A percentile compares a stretch with the other conserved stretches of the same genome.
Conservation (phyloP, 2,329 filamentous ascomycete genomes). For the Metarhizium sp. region DNA sequence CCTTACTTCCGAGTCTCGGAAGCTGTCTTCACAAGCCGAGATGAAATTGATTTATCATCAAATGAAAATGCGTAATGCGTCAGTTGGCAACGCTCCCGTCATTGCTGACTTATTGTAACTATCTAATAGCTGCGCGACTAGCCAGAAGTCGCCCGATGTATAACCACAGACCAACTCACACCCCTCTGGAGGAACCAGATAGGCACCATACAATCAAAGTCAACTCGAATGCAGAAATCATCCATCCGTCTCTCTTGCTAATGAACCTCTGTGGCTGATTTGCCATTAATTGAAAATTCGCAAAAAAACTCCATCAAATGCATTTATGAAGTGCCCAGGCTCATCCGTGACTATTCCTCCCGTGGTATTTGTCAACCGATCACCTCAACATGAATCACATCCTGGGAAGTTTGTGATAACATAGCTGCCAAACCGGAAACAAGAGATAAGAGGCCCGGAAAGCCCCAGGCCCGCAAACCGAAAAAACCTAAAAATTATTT, state of each 20-base stretch:
- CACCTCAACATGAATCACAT: not conserved
- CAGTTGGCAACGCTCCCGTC: not conserved
- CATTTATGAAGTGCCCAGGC: not conserved
- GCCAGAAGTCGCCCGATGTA: not conserved
- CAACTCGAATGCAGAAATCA: not conserved
- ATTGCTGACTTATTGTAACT: not conserved
- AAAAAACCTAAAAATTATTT: conserved; percentile 2
- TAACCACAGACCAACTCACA: not conserved
- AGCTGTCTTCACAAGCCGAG: not conserved
- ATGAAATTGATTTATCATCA: not conserved
- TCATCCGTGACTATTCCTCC: not conserved
- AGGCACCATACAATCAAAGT: not conserved
- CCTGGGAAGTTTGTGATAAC: not conserved
- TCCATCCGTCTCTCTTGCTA: not conserved
- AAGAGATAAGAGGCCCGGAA: not conserved
- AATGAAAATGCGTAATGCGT: not conserved
- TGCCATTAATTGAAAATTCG: not conserved
- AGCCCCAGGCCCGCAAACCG: not conserved
- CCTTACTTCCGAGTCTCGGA: not conserved
- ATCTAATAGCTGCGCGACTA: not conserved
- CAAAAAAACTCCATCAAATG: not conserved
- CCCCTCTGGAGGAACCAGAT: not conserved
- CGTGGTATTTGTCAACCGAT: not conserved
- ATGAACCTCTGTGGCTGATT: not conserved
- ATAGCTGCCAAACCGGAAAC: not conserved